Evolutionary conservation across 371 early-diverging fungal species (phyloP), one percentile per base, ranked within the genome.

Genomic region (Mortierella sp.): DNA sequence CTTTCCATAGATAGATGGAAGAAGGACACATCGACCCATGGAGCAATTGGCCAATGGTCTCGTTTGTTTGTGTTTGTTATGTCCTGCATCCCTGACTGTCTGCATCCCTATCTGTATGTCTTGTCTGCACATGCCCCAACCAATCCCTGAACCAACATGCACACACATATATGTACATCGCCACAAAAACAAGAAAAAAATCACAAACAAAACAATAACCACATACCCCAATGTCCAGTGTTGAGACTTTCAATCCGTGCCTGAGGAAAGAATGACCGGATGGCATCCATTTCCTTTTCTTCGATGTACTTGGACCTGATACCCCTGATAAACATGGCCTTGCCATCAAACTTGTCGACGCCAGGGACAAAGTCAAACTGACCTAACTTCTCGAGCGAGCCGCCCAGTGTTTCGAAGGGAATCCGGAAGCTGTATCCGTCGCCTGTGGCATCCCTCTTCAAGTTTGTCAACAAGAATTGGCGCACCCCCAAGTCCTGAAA

Each of bases 181-280:
- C 42, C 42, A 63, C 16, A 63, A 4, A 11, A 50, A 14, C 7
- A 50, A 50, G 50, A 50, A 50, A 34, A 14, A 9, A 54, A 34
- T 34, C 38, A 16, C 34, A 6, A 1, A 14, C 19, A 57, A 55
- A 73, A 54, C 57, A 52, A 16, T 28, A 31, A 31, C 21, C n/a
- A 6, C 38, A n/a, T 92, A 96, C 96, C 95, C 97, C 98, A 97
- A 82, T 97, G 98, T 1, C 97, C 97, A 16, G 97, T 91, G 55
- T 96, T 93, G 10, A 97, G 80, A 58, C 91, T 89, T 34, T 89
- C 89, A 45, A 97, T 74, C 47, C 89, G 78, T 16, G 93, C 89
- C 47, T 94, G 84, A 0, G 96, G 95, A 80, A 97, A 97, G 74
- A 91, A 89, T 21, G 72, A 52, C 45, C 87, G 72, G 72, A 98